Conservation (phyloP, 805 yeast species). For the Cyberlindnera mycetangii region DNA sequence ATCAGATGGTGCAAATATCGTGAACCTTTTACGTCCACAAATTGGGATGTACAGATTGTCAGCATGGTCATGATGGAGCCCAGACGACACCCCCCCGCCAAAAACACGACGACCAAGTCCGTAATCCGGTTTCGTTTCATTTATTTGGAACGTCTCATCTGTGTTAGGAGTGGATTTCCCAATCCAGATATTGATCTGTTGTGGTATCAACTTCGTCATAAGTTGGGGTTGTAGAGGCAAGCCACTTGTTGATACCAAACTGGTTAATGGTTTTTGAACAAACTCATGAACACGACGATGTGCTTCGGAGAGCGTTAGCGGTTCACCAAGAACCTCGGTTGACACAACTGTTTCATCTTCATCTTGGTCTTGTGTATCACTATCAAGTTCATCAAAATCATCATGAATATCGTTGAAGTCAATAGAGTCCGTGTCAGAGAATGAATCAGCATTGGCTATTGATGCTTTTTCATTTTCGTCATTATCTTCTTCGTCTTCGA, state of each 20-base stretch:
- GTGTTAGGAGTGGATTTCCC: constrained; percentile 38
- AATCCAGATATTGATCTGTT: constrained; percentile 75
- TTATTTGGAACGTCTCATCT: constrained; percentile 14
- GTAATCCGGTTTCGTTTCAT: constrained; percentile 24
- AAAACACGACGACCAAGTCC: constrained; percentile 58
- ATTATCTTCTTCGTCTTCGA: constrained; percentile 18
- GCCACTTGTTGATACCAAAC: constrained; percentile 28
- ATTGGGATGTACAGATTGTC: constrained; percentile 67
- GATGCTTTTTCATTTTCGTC: constrained; percentile 14
- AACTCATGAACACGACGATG: constrained; percentile 45
- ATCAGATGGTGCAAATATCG: constrained; percentile 62
- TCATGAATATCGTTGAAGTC: constrained; percentile 45
- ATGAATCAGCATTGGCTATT: constrained; percentile 7
- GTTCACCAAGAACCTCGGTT: constrained; percentile 23
- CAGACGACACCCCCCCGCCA: constrained; percentile 61
- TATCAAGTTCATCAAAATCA: constrained; percentile 43
- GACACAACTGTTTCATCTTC: constrained; percentile 17
- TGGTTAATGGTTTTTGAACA: constrained; percentile 61
- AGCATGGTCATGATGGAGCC: constrained; percentile 79
- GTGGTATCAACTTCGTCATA: constrained; percentile 49
- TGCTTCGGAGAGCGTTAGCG: constrained; percentile 34
- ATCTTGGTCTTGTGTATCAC: constrained; percentile 20
- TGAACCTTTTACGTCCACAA: constrained; percentile 62
- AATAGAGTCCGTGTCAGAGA: constrained; percentile 39
- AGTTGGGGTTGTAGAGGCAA: constrained; percentile 42